Percentiles rank a stretch among this genome's conserved stretches.
Conservation (phyloP, 2,329 filamentous ascomycete species). For the Leptosphaerulina australis region DNA sequence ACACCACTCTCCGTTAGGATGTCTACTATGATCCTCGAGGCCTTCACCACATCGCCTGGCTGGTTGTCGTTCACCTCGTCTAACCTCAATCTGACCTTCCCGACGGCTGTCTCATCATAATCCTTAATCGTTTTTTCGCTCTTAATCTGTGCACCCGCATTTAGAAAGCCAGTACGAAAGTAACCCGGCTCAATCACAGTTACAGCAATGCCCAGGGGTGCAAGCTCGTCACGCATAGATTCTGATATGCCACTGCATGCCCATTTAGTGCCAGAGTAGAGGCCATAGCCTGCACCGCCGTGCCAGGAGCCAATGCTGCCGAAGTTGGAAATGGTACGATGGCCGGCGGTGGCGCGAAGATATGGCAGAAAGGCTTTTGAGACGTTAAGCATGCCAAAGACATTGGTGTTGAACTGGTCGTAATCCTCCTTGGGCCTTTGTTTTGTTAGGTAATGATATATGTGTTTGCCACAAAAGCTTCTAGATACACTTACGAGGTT, state of each 20-base stretch:
- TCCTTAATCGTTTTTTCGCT: constrained; percentile 29
- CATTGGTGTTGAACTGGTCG: constrained; percentile 59
- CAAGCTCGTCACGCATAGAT: constrained; percentile 52
- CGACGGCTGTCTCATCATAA: constrained; percentile 47
- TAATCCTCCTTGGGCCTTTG: constrained; percentile 49
- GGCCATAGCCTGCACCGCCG: constrained; percentile 48
- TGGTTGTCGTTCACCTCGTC: constrained; percentile 55
- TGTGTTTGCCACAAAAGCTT: background rate
- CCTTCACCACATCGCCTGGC: constrained; percentile 63
- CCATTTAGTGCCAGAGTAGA: constrained; percentile 58
- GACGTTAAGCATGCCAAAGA: constrained; percentile 60
- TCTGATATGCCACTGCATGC: constrained; percentile 54
- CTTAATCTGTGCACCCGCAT: constrained; percentile 26
- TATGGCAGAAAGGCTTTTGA: constrained; percentile 57
- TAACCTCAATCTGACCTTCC: constrained; percentile 41
- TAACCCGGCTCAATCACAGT: constrained; percentile 58
- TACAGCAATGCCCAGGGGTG: constrained; percentile 53
- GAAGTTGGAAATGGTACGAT: constrained; percentile 55
- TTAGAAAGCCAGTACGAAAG: constrained; percentile 58
- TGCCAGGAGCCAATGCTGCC: constrained; percentile 54
- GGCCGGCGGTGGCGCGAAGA: constrained; percentile 52
- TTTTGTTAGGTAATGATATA: constrained; percentile 26
- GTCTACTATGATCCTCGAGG: constrained; percentile 60
- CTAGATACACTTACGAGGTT: constrained; percentile 44
- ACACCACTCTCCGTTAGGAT: constrained; percentile 59